Conservation (phyloP, 2,329 filamentous ascomycete species). For the Stemphylium beticola region DNA sequence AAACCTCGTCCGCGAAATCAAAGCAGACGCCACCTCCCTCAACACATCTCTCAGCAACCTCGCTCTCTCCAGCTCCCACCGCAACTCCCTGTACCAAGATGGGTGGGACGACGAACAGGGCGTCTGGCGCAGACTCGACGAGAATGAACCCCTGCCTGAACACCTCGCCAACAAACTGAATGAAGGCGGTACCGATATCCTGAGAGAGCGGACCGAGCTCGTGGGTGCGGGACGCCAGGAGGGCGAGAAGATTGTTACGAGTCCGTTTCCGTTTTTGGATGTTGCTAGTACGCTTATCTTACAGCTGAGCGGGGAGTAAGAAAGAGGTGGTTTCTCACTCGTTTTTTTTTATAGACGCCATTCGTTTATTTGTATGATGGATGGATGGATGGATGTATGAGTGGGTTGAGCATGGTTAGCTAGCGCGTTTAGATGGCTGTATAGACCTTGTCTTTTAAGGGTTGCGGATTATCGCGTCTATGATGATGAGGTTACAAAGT, state of each 20-base stretch:
- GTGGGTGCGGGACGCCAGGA: conserved; percentile 57
- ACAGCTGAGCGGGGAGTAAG: conserved; percentile 65
- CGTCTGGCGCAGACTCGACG: conserved; percentile 41
- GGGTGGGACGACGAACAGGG: conserved; percentile 46
- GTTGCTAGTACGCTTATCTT: conserved; percentile 91
- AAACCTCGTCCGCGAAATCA: conserved; percentile 51
- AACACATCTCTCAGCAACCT: conserved; percentile 19
- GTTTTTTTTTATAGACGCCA: no score
- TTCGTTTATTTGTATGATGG: not conserved
- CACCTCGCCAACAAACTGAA: conserved; percentile 36
- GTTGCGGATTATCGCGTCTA: no score
- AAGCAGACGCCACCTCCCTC: conserved; percentile 16
- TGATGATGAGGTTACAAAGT: no score
- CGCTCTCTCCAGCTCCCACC: conserved; percentile 21
- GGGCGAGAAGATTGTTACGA: conserved; percentile 94
- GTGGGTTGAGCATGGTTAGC: no score
- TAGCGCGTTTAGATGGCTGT: no score
- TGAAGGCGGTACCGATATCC: conserved; percentile 44
- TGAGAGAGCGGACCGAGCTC: conserved; percentile 49
- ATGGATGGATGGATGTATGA: not conserved
- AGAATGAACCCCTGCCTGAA: conserved; percentile 42
- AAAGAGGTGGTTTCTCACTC: not conserved
- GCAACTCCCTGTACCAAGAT: conserved; percentile 26
- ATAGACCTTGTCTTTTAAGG: no score
- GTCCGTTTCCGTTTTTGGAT: conserved; percentile 94